Evolutionary conservation across 2,329 filamentous ascomycete species (phyloP), one percentile per base, ranked within the genome.

Genomic region (Hypoxylon sp.): DNA sequence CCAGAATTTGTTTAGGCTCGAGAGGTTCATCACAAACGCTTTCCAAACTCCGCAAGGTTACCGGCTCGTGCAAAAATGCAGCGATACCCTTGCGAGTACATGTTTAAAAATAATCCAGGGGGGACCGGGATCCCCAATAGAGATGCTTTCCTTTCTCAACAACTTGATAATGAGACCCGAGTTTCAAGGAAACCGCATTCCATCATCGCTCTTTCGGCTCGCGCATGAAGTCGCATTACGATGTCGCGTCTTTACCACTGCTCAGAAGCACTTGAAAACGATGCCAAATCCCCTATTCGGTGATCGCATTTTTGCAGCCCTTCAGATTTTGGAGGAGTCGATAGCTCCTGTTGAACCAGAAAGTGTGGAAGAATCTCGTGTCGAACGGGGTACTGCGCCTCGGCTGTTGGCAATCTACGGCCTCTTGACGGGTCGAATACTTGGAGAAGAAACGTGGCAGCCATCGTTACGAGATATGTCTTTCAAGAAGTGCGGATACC

Each of bases 81-180:
- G 54, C 22, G 5, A 22, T 26, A 8, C 51, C 9, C 48, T 74
- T 20, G 40, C 26, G 24, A 16, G 9, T 1, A 5, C 36, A 14
- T 64, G 46, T 52, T 12, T 5, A 28, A 24, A 8, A 1, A 51
- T 28, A 36, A 24, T n/a, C 45, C 33, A 50, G n/a, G 53, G 22
- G 12, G 63, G 69, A 4, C 67, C 75, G 49, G 63, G 69, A 4
- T 67, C 75, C 49, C 66, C 51, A 42, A 7, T 48, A 18, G 46
- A 71, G 2, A 24, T 74, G 33, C 70, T 83, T 38, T 64, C 72
- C 0, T 77, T 84, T 51, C 67, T 84, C 22, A 80, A 82, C 55
- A 81, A 82, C 64, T 56, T 84, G 12, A 69, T 74, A 24, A 72
- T 79, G 44, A 76, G 74, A 44, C 69, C 81, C 8, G 69, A 74